Evolutionary conservation across 2,329 filamentous ascomycete species (phyloP).

Genomic region (Ophiostoma pallidulum): DNA sequence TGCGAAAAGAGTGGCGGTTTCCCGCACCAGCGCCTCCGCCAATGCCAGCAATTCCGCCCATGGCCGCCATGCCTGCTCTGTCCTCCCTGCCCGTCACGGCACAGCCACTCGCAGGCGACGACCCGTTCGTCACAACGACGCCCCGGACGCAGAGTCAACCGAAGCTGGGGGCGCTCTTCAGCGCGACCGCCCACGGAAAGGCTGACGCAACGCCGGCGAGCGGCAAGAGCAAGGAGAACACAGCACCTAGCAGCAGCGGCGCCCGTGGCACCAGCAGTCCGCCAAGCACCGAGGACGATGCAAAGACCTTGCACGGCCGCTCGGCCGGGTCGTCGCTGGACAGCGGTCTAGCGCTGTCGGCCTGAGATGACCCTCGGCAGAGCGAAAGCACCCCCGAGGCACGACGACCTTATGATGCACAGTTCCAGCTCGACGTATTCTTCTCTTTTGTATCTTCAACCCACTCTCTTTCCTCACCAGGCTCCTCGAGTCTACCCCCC

Average conservation of each 20-base stretch:
- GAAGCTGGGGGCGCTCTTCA: conserved; percentile 38
- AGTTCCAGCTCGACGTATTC: too few species aligned
- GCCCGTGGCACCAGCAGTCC: neutral
- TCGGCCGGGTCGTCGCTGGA: conserved; percentile 19
- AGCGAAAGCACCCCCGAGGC: too few species aligned
- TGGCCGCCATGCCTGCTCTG: conserved; percentile 12
- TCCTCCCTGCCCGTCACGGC: too few species aligned
- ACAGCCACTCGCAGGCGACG: neutral
- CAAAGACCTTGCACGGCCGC: conserved; percentile 9
- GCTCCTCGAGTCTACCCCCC: too few species aligned
- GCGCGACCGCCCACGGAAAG: conserved; percentile 28
- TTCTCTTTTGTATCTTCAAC: too few species aligned
- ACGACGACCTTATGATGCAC: too few species aligned
- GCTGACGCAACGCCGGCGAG: conserved; percentile 17
- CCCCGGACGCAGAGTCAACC: conserved; percentile 22
- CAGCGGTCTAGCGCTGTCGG: conserved; percentile 21
- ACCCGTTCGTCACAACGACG: too few species aligned
- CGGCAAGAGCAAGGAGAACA: conserved; percentile 19
- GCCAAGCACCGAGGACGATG: neutral
- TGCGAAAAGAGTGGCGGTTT: conserved; percentile 16
- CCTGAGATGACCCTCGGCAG: neutral
- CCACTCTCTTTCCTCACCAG: too few species aligned
- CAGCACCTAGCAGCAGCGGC: neutral
- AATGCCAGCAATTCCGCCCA: conserved; percentile 25
- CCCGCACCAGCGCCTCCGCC: neutral